phyloP scores from a whole-genome alignment of 208 protist genomes.

The Balamuthia mandrillaris region DNA sequence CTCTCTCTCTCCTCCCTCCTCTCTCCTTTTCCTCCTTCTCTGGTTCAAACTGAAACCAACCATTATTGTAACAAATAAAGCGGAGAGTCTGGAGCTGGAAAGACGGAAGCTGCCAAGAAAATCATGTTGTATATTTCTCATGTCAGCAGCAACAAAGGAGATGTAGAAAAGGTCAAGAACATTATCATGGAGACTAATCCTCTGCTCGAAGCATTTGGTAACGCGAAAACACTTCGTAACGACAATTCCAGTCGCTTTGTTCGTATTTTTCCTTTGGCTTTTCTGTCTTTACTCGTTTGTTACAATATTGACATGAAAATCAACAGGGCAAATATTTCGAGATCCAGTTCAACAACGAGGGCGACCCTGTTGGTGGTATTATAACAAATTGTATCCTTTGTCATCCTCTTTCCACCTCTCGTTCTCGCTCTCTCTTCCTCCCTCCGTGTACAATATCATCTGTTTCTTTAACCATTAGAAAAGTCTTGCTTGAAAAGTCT shows the following conservation, averaged over 20 bases:
- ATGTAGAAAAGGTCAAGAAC: constrained; percentile 86
- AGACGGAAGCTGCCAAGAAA: constrained; percentile 92
- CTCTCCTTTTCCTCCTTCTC: background rate
- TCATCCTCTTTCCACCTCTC: background rate
- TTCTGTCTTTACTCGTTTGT: background rate
- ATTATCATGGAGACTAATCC: constrained; percentile 80
- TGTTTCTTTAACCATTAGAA: background rate
- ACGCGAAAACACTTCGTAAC: constrained; percentile 68
- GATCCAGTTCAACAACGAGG: constrained; percentile 58
- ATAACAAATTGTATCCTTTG: constrained; percentile 55
- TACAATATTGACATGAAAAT: background rate
- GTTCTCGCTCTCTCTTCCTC: background rate
- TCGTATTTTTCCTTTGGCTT: background rate
- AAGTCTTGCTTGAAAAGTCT: constrained; percentile 51
- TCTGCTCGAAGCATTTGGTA: constrained; percentile 64
- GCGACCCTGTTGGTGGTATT: constrained; percentile 45
- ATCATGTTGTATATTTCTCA: constrained; percentile 85
- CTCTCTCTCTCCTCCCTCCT: background rate
- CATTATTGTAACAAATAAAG: constrained; percentile 23
- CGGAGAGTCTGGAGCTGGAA: constrained; percentile 92
- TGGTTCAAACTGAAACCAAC: background rate
- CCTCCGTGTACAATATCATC: background rate
- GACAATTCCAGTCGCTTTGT: constrained; percentile 74
- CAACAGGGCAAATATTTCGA: constrained; percentile 69
- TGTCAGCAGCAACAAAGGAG: constrained; percentile 49